Conservation (phyloP, 2,329 filamentous ascomycete species). For the Fonsecaea pugnacius region DNA sequence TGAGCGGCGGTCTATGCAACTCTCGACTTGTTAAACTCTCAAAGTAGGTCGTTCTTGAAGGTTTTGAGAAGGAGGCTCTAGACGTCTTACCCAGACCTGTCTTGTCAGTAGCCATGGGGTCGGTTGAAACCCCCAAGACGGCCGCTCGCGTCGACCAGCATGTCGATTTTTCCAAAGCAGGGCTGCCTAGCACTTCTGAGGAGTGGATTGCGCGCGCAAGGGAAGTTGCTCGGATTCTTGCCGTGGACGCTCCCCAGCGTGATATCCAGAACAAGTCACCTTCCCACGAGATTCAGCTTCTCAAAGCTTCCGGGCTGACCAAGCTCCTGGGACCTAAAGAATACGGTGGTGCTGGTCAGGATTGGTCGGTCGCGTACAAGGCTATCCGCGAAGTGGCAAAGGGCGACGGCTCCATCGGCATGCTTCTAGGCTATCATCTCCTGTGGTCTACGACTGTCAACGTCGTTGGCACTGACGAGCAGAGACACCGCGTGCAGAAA, state of each 20-base stretch:
- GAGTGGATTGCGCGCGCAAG: slow-evolving; percentile 56
- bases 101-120: background rate
- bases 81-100: background rate
- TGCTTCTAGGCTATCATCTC: slow-evolving; percentile 69
- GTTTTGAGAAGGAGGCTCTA: background rate
- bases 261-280: slow-evolving; percentile 60
- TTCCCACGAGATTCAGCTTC: slow-evolving; percentile 54
- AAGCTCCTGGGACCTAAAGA: slow-evolving; percentile 57
- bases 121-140: background rate
- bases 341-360: slow-evolving; percentile 59
- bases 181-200: slow-evolving; percentile 38
- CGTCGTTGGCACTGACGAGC: slow-evolving; percentile 64
- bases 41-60: background rate
- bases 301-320: slow-evolving; percentile 57
- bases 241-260: slow-evolving; percentile 53
- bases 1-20: background rate
- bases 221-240: slow-evolving; percentile 56
- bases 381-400: slow-evolving; percentile 66
- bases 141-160: background rate
- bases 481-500: slow-evolving; percentile 61
- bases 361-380: slow-evolving; percentile 62
- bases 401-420: slow-evolving; percentile 66
- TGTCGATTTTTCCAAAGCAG: background rate
- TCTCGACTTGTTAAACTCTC: background rate
- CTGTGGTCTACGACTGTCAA: slow-evolving; percentile 67